Evolutionary conservation across 2,329 filamentous ascomycete species (phyloP).

Genomic region (Pestalotiopsis sp.): DNA sequence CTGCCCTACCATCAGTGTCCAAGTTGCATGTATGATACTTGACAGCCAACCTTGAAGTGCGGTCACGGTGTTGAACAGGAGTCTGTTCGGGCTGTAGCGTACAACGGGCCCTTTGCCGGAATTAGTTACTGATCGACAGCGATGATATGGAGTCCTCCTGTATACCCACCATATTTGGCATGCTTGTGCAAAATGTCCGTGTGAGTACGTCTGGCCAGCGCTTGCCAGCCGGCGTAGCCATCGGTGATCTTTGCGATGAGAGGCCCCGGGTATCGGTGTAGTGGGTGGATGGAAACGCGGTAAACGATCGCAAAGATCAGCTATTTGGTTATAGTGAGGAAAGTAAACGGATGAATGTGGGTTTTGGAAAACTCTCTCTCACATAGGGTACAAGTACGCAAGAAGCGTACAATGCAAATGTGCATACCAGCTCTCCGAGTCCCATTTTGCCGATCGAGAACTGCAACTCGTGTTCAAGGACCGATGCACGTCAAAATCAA

Average conservation of each 20-base stretch:
- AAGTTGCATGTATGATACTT: background rate
- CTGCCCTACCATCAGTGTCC: constrained; percentile 6
- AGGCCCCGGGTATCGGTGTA: constrained; percentile 3
- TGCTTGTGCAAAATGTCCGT: background rate
- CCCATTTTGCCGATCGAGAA: background rate
- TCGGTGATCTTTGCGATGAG: constrained; percentile 3
- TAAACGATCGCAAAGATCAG: background rate
- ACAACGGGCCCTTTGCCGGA: constrained; percentile 15
- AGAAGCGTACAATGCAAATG: background rate
- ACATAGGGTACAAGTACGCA: background rate
- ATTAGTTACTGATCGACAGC: background rate
- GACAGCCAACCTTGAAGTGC: constrained; percentile 12
- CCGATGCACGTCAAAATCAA: background rate
- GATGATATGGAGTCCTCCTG: background rate
- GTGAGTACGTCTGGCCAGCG: background rate
- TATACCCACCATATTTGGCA: constrained; percentile 7
- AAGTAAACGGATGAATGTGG: background rate
- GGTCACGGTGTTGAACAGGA: constrained; percentile 20
- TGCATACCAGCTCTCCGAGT: background rate
- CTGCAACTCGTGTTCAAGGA: background rate
- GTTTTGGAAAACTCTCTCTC: background rate
- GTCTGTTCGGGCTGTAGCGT: constrained; percentile 19
- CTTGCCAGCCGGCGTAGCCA: background rate
- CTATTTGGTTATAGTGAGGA: background rate
- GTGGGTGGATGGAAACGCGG: constrained; percentile 1